phyloP scores from a whole-genome alignment of 1,284 basidiomycete genomes.

The Tetrapyrgos nigripes region DNA sequence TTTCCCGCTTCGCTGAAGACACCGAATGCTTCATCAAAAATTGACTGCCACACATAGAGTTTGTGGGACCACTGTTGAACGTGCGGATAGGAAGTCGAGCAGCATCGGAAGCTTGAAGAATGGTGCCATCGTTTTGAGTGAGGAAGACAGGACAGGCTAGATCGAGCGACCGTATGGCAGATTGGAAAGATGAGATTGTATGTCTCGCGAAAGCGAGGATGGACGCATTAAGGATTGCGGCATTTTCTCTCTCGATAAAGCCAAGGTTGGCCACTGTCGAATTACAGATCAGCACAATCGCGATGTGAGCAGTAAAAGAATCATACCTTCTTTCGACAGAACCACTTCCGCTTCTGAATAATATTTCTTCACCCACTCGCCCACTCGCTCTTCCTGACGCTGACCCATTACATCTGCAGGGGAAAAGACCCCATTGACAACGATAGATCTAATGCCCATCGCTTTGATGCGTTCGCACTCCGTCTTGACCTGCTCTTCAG shows the following conservation, averaged over 20 bases:
- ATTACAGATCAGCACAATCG: not conserved
- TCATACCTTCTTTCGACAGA: constrained; percentile 35
- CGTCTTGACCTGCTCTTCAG: constrained; percentile 46
- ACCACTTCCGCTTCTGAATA: constrained; percentile 45
- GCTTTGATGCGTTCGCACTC: constrained; percentile 43
- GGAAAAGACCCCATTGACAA: constrained; percentile 56
- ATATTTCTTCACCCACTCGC: constrained; percentile 46
- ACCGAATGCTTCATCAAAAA: constrained; percentile 47
- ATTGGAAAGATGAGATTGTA: constrained; percentile 58
- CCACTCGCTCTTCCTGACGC: constrained; percentile 53
- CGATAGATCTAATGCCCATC: constrained; percentile 49
- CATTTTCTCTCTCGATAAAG: constrained; percentile 67
- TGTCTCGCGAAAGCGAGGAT: constrained; percentile 60
- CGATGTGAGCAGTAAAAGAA: not conserved
- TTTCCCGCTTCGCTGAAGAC: constrained; percentile 41
- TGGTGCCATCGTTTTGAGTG: constrained; percentile 66
- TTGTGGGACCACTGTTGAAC: constrained; percentile 68
- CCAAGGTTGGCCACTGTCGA: constrained; percentile 55
- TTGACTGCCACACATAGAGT: constrained; percentile 70
- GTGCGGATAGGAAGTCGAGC: constrained; percentile 66
- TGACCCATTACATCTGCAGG: constrained; percentile 48
- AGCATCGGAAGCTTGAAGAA: constrained; percentile 56
- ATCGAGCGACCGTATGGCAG: constrained; percentile 51
- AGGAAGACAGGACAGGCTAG: constrained; percentile 64
- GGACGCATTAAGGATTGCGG: constrained; percentile 66